Percentiles rank a stretch among this genome's conserved stretches.
phyloP scores from a whole-genome alignment of 2,329 filamentous ascomycete species.

The Penicillium hordei region DNA sequence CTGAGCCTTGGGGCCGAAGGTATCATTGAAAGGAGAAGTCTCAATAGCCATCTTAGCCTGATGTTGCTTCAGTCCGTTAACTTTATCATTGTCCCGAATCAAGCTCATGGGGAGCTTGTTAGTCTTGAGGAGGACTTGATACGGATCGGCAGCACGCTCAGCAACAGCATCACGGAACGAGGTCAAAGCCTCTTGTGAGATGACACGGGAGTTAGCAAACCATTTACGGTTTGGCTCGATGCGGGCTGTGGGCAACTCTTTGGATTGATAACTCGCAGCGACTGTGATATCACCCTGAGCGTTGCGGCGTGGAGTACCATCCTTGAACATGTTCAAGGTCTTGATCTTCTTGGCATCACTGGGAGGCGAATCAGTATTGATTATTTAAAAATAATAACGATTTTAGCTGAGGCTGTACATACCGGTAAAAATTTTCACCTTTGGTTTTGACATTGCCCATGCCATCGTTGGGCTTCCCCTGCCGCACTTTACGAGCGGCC shows the following conservation, averaged over 20 bases:
- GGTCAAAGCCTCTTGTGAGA: slow-evolving; percentile 82
- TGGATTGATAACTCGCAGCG: slow-evolving; percentile 78
- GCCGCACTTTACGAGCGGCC: slow-evolving; percentile 73
- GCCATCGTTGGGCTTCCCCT: slow-evolving; percentile 82
- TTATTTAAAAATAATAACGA: background rate
- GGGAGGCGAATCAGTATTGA: slow-evolving; percentile 16
- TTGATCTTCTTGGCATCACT: slow-evolving; percentile 82
- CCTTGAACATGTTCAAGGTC: slow-evolving; percentile 84
- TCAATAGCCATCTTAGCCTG: slow-evolving; percentile 92
- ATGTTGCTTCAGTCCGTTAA: slow-evolving; percentile 87
- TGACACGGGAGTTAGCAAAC: slow-evolving; percentile 92
- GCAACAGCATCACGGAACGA: slow-evolving; percentile 90
- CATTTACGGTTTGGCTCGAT: slow-evolving; percentile 97
- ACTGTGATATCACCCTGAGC: slow-evolving; percentile 79
- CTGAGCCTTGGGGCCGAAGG: slow-evolving; percentile 91
- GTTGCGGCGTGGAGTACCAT: slow-evolving; percentile 79
- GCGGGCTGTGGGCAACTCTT: slow-evolving; percentile 76
- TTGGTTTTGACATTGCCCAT: slow-evolving; percentile 90
- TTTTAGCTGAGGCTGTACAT: slow-evolving; percentile 33
- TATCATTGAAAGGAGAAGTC: slow-evolving; percentile 78
- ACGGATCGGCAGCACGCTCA: slow-evolving; percentile 85
- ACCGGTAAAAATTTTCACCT: slow-evolving; percentile 98
- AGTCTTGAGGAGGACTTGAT: slow-evolving; percentile 89
- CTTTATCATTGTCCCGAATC: slow-evolving; percentile 74
- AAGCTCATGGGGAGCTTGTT: slow-evolving; percentile 97